Percentiles rank a stretch among this genome's conserved stretches.
phyloP scores from a whole-genome alignment of 306 rosid species.

The Vachellia pachyceras region DNA sequence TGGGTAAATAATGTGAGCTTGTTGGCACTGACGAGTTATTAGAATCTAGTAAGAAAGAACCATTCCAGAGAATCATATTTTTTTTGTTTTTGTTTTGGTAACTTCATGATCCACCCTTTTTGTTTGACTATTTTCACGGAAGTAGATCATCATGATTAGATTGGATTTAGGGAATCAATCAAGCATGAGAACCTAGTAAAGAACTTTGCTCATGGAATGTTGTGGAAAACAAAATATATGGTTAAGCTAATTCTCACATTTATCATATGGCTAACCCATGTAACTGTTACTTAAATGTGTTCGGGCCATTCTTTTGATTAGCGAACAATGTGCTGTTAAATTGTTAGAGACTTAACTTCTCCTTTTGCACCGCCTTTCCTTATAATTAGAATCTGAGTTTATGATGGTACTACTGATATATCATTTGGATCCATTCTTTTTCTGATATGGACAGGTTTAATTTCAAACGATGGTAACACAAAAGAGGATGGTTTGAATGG shows the following conservation, averaged over 20 bases:
- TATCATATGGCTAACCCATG: not conserved
- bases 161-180: conserved; percentile 7
- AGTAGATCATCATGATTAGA: not conserved
- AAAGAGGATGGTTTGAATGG: conserved; percentile 47
- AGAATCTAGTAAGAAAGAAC: not conserved
- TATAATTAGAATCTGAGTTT: not conserved
- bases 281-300: not conserved
- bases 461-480: conserved; percentile 45
- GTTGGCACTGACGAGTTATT: conserved; percentile 2
- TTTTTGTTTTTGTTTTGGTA: not conserved
- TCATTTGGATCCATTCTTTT: conserved; percentile 8
- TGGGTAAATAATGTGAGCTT: conserved; percentile 2
- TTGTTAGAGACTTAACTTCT: not conserved
- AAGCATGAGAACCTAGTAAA: not conserved
- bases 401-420: not conserved
- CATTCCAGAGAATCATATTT: not conserved
- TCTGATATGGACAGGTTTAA: conserved; percentile 48
- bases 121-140: not conserved
- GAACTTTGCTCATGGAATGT: conserved; percentile 1
- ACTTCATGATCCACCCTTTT: conserved; percentile 13
- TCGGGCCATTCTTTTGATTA: not conserved
- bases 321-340: not conserved
- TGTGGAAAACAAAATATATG: conserved; percentile 6
- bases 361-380: not conserved
- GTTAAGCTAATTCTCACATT: not conserved